Percentiles rank a stretch among this genome's conserved stretches.
Evolutionary conservation across 2,329 filamentous ascomycete genomes (phyloP).

Genomic region (Amesomyces nigricolor): DNA sequence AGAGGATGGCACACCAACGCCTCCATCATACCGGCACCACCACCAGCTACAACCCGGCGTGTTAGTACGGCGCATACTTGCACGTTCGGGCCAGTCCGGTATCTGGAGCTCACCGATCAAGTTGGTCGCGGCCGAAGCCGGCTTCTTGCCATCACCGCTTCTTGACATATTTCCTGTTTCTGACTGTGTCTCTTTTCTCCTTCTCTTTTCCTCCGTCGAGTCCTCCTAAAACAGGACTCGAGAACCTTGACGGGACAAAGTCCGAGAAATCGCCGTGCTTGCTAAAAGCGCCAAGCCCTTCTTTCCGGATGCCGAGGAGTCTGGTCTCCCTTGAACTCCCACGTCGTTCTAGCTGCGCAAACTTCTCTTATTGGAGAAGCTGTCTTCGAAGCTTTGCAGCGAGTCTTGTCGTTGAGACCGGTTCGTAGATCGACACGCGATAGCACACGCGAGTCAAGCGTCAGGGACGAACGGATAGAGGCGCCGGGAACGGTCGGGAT

Average conservation of each 20-base stretch:
- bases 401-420: neutral
- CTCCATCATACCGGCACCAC: slow-evolving; percentile 99
- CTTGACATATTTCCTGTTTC: slow-evolving; percentile 51
- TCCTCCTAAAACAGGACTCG: neutral
- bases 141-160: slow-evolving; percentile 64
- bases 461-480: slow-evolving; percentile 3
- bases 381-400: neutral
- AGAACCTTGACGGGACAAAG: neutral
- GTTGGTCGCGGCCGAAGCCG: slow-evolving; percentile 81
- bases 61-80: slow-evolving; percentile 20
- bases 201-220: neutral
- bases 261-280: slow-evolving; percentile 4
- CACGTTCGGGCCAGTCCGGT: neutral
- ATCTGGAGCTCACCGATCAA: slow-evolving; percentile 65
- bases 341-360: neutral
- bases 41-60: slow-evolving; percentile 60
- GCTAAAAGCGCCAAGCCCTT: slow-evolving; percentile 8
- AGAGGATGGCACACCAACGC: slow-evolving; percentile 92
- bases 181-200: slow-evolving; percentile 24
- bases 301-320: slow-evolving; percentile 9
- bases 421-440: neutral
- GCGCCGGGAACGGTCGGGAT: slow-evolving; percentile 1
- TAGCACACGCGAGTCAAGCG: slow-evolving; percentile 10
- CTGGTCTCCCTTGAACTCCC: neutral
- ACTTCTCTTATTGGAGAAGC: too few relatives aligned